phyloP scores from a whole-genome alignment of 148 eudicot genomes.

The Heliosperma pusillum region DNA sequence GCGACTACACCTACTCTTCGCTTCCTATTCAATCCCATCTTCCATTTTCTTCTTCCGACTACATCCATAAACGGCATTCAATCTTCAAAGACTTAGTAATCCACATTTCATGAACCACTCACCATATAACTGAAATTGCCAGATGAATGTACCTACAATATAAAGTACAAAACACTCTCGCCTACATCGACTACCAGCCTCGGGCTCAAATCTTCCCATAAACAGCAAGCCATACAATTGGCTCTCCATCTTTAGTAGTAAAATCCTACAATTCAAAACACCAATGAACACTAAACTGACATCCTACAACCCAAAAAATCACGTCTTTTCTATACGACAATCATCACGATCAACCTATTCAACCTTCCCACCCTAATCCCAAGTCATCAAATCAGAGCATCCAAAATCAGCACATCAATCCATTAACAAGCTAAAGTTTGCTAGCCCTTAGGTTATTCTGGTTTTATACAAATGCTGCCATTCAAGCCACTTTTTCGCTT shows the following conservation, averaged over 20 bases:
- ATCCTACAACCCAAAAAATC: slow-evolving; percentile 1
- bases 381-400: no score
- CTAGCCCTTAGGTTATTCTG: no score
- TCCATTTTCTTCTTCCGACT: not conserved
- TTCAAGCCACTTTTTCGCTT: no score
- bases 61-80: not conserved
- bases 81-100: not conserved
- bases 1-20: not conserved
- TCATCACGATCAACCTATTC: not conserved
- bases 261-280: not conserved
- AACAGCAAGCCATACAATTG: not conserved
- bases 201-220: not conserved
- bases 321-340: not conserved
- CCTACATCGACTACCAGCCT: not conserved
- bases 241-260: not conserved
- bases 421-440: no score
- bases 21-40: not conserved
- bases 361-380: not conserved
- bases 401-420: no score
- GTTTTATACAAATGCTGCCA: no score
- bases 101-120: not conserved
- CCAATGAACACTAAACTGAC: not conserved
- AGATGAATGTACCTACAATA: not conserved
- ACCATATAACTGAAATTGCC: not conserved
- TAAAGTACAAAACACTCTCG: not conserved